Evolutionary conservation across 495 filamentous ascomycete species (phyloP), one percentile per base, ranked within the genome.

Genomic region (Talaromyces borbonicus): DNA sequence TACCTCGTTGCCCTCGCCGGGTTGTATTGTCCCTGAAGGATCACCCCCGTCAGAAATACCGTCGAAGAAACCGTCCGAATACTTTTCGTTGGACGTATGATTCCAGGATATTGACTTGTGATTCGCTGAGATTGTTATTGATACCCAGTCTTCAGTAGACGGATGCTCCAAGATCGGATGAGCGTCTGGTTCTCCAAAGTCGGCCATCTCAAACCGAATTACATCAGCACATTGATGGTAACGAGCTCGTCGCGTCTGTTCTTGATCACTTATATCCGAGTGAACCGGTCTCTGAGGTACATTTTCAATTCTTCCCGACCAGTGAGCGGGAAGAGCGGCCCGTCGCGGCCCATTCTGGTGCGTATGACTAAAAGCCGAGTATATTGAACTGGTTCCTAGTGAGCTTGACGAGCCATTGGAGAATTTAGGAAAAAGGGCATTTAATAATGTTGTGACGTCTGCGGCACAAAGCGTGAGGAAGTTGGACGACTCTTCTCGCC

Each of bases 1-100:
- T 43, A 85, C 81, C 60, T 92, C 84, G 52, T 92, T 85, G 52
- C 88, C 85, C 51, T 84, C 84, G 55, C 86, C 82, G 5, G 87
- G 64, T 22, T 86, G 84, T 8, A 85, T 71, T 7, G 74, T 71
- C 9, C 79, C 79, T 22, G 74, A 73, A 4, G 72, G 73, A 15
- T 46, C 25, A 8, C 43, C 43, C 3, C 20, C 24, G 18, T 46
- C 43, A 26, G 43, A 46, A 8, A 71, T 69, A 8, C 87, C 84
- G 52, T 88, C 83, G 15, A 47, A 51, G 16, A 42, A 25, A 8
- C 20, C 26, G 25, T 19, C 38, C 20, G 36, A 41, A 24, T 49
- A 26, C 12, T 49, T 35, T 6, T 14, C 27, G 16, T 14, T 19
- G 14, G 52, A 46, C 2, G 43, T 26, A 38, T n/a, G n/a, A n/a